A percentile compares a stretch with the other conserved stretches of the same genome.
Evolutionary conservation across 306 rosid genomes (phyloP).

Genomic region (Senna tora): DNA sequence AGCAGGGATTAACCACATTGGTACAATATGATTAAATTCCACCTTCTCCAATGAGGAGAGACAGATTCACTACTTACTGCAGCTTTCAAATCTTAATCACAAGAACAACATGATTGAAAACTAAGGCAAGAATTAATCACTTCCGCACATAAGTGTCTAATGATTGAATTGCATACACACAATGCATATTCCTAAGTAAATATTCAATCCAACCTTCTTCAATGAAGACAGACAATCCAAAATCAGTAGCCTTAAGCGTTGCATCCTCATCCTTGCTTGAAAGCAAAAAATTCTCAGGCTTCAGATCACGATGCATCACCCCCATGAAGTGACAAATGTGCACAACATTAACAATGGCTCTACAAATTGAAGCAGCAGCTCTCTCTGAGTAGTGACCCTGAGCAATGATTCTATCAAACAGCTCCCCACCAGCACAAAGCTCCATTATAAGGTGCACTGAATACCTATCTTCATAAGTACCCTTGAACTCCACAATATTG

Average conservation of each 20-base stretch:
- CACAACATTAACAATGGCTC: constrained; percentile 78
- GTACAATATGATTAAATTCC: constrained; percentile 6
- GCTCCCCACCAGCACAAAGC: constrained; percentile 90
- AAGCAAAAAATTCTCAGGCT: constrained; percentile 93
- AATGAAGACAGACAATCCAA: constrained; percentile 88
- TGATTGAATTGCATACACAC: constrained; percentile 1
- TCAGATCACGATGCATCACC: constrained; percentile 87
- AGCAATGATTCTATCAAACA: constrained; percentile 85
- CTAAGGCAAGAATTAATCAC: background rate
- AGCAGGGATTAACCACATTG: constrained; percentile 9
- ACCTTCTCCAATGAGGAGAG: constrained; percentile 89
- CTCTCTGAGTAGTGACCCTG: constrained; percentile 84
- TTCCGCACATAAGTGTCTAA: background rate
- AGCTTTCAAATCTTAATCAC: background rate
- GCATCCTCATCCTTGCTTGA: constrained; percentile 66
- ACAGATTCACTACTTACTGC: constrained; percentile 31
- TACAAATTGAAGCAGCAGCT: constrained; percentile 71
- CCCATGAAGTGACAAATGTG: constrained; percentile 92
- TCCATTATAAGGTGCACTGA: constrained; percentile 92
- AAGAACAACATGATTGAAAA: background rate
- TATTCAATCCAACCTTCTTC: constrained; percentile 71
- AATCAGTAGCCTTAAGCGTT: constrained; percentile 86
- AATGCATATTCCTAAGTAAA: constrained; percentile 5
- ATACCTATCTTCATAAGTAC: constrained; percentile 75
- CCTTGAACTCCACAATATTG: constrained; percentile 79